A percentile compares a stretch with the other conserved stretches of the same genome.
Evolutionary conservation across 73 alveolate species (phyloP).

Genomic region (Paramecium biaurelia): DNA sequence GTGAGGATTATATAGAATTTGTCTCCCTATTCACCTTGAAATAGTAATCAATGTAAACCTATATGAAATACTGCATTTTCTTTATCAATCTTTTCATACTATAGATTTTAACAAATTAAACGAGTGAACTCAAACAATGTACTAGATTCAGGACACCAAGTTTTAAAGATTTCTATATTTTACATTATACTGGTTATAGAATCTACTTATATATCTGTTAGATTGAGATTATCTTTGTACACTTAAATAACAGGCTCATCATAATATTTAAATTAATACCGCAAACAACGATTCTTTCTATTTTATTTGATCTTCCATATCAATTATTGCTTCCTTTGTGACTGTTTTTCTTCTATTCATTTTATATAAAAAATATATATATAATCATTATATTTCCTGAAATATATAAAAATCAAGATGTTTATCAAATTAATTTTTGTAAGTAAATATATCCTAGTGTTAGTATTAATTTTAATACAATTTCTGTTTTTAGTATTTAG

Average conservation of each 20-base stretch:
- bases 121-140: slow-evolving; percentile 37
- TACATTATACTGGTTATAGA: neutral
- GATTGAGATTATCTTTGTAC: neutral
- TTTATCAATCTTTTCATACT: neutral
- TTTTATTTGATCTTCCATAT: neutral
- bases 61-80: slow-evolving; percentile 2
- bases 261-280: neutral
- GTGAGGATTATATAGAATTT: slow-evolving; percentile 51
- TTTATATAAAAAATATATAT: neutral
- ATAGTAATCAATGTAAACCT: neutral
- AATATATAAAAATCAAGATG: too few relatives aligned
- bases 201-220: slow-evolving; percentile 1
- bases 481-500: too few relatives aligned
- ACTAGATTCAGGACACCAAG: slow-evolving; percentile 21
- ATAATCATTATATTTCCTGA: too few relatives aligned
- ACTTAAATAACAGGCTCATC: neutral
- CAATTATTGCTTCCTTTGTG: neutral
- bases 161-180: slow-evolving; percentile 1
- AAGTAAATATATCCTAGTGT: too few relatives aligned
- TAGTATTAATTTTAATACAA: too few relatives aligned
- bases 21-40: slow-evolving; percentile 50
- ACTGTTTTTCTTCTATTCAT: slow-evolving; percentile 25
- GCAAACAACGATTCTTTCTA: neutral
- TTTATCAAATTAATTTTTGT: too few relatives aligned
- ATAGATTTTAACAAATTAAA: neutral